Base-by-base conservation (phyloP, 2,329 filamentous ascomycete species). In the Fusarium euwallaceae region DNA sequence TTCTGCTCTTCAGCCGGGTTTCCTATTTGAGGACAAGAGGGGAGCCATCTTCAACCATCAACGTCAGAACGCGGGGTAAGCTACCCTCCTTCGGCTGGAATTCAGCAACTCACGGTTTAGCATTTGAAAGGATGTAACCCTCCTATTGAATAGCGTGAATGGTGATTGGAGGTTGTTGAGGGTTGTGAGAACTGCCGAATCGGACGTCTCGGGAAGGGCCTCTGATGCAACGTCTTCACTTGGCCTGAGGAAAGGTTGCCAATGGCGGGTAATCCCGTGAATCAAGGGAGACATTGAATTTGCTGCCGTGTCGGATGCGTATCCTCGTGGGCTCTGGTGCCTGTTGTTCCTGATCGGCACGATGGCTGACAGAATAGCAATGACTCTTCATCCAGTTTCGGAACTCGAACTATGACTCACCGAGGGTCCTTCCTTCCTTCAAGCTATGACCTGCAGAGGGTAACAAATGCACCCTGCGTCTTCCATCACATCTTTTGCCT, bases 21-120 rank as follows among this genome's bases (percentile, higher is more conserved):
- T 24, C 61, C 72, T 55, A 22, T 58, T 75, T 22, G 11, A 43
- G 64, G 45, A 63, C 55, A 63, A 72, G 65, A 69, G 69, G 41
- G 43, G 29, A 34, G 63, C 43, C 22, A 70, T 68, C 63, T 22
- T 43, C 43, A 39, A 58, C 10, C 69, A 73, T 73, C 56, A 53
- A 48, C 72, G 72, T 75, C 72, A 75, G 65, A 73, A 75, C 72
- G 72, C 72, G 72, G 72, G 72, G 72, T 75, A 75, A 58, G 34
- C 34, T 22, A 45, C 45, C n/a, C 22, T 48, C 66, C 17, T 45
- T 17, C 8, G 60, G 24, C 64, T 62, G 45, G 45, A 20, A 27
- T 2, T 20, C 53, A 27, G 20, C 51, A 17, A 22, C 45, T 43
- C 60, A 43, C 10, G 39, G 66, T 67, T 29, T 41, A 69, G 56